These are phyloP conservation scores for Cornus suecica DNA, from an alignment of 148 eudicot genomes.

Conservation along the genomic window DNA sequence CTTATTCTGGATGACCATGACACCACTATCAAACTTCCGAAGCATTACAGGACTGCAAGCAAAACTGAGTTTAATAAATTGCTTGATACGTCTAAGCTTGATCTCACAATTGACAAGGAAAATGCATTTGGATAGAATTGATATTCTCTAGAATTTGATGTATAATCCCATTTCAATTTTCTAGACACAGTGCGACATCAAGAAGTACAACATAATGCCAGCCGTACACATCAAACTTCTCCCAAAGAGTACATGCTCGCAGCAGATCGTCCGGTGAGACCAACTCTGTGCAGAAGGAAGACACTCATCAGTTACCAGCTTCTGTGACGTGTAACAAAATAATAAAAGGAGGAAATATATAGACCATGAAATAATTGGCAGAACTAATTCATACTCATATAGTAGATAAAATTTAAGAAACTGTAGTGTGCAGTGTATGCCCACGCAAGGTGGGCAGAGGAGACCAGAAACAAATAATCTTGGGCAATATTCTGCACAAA, in stretches of 20 bases:
- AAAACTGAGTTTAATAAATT: conserved; percentile 13
- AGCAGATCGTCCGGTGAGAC: conserved; percentile 95
- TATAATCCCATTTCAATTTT: not conserved
- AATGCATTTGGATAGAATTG: not conserved
- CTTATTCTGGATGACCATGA: conserved; percentile 89
- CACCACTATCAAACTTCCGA: conserved; percentile 94
- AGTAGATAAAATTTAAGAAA: not conserved
- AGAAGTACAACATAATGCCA: conserved; percentile 3
- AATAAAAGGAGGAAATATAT: no score
- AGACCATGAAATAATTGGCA: not conserved
- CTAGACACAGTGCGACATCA: not conserved
- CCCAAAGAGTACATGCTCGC: conserved; percentile 91
- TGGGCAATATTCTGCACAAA: no score
- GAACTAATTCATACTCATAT: not conserved
- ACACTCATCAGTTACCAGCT: not conserved
- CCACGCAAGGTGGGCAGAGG: not conserved
- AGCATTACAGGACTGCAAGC: conserved; percentile 79
- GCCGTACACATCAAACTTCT: conserved; percentile 91
- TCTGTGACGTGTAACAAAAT: not conserved
- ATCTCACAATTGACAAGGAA: not conserved
- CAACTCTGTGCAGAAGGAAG: conserved; percentile 48
- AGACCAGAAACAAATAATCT: not conserved
- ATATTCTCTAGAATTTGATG: not conserved
- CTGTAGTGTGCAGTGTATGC: no score
- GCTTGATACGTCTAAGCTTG: not conserved